Base-by-base conservation (phyloP, 805 yeast genomes). In the Candida lessepsii region DNA sequence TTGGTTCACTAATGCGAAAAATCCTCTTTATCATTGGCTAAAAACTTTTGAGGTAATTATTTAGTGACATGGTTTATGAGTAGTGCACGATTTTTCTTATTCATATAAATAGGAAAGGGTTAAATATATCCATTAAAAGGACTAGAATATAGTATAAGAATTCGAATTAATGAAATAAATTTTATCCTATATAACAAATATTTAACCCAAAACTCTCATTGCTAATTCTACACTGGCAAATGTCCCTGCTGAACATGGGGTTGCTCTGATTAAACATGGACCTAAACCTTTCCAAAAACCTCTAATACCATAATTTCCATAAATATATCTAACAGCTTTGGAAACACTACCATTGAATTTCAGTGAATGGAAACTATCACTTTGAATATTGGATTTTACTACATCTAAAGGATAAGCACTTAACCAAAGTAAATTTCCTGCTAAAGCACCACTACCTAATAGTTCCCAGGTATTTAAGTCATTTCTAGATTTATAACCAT, bases 191-290 rank as follows among this genome's bases (percentile, higher is more conserved):
- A n/a, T n/a, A n/a, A n/a, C n/a, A n/a, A 13, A 3, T n/a, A 4
- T 10, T 50, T 53, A 80, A 4, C 76, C 78, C 64, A 80, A 57
- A 10, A 75, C 28, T 37, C 91, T 61, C 44, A 83, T 58, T 0
- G 87, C 81, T 41, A 78, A 63, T 53, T 83, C 91, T 2, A 83
- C 90, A 10, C 83, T 77, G 2, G 89, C 86, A 67, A 83, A 83
- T 0, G 91, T 83, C 11, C 86, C 86, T 1, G 90, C 86, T 53
- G 80, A 73, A 49, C 83, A 76, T 3, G 85, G 85, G 29, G 77
- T 70, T 0, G 85, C 85, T 51, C 85, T 67, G 3, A 77, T 43
- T 29, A 79, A 61, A 16, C 83, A 75, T 0, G 85, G 85, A 0
- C 68, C 73, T 30, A 79, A 66, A 8, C 85, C 85, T 58, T 73